Base-by-base conservation (phyloP, 208 protist genomes). In the Crithidia expoeki region DNA sequence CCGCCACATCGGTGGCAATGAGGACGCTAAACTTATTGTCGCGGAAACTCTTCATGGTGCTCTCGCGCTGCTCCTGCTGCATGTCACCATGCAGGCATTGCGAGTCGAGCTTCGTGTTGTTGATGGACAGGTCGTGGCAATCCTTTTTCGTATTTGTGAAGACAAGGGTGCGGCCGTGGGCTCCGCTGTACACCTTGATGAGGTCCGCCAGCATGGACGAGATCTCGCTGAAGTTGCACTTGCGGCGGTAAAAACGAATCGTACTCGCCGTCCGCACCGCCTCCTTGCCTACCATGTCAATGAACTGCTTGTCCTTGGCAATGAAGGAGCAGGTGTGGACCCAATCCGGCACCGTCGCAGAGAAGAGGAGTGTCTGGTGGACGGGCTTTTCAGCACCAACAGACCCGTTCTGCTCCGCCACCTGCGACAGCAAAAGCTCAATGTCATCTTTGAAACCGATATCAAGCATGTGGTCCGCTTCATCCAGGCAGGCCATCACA, bases 401-500 rank as follows among this genome's bases (percentile, higher is more conserved):
- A 9, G 98, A 95, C 44, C 88, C 88, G 75, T 94, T 94, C 74
- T 90, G 86, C 65, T 94, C 80, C 16, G 95, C 95, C 30, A 99
- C 85, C 61, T 89, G 88, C 25, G 84, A 75, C 3, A 99, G 67
- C 55, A 99, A 98, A 33, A 94, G 68, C 72, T 99, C 96, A 64
- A 99, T 83, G 49, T 96, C 93, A 46, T 98, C 89, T 61, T 90
- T 88, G 71, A 99, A 99, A 42, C 98, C 98, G 74, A 99, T 95
- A 79, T 99, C 98, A 16, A 99, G 86, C 81, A 99, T 98, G 57
- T 98, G 85, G 76, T 99, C 98, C 7, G 98, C 98, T 85, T 99
- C 99, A 83, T 99, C 99, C 2, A 99, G 87, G 53, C 99, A 98
- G 34, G 98, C 91, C 55, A 99, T 93, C 56, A 85, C 83, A 12